Percentiles rank a stretch among this genome's conserved stretches.
These are phyloP conservation scores for Polygonum maritimum DNA, from an alignment of 148 eudicot species.

Conservation along the genomic window DNA sequence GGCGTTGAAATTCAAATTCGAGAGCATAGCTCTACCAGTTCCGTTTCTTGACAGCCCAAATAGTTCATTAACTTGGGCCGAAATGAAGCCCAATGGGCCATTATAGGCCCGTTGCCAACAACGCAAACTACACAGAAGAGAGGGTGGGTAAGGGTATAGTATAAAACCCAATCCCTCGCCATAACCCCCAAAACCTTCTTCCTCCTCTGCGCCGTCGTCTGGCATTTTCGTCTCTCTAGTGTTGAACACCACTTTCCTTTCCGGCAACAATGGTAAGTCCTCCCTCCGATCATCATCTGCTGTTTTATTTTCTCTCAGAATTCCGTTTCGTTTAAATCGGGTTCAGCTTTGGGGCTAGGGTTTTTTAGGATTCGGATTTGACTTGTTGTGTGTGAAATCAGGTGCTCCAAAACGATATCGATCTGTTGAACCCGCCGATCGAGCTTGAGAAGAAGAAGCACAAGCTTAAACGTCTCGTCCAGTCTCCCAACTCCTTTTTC, in stretches of 20 bases:
- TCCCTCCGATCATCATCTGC: not conserved
- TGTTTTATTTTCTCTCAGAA: not conserved
- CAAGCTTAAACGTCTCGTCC: conserved; percentile 11
- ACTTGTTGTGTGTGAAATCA: not conserved
- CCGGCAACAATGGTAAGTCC: not conserved
- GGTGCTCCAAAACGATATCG: conserved; percentile 12
- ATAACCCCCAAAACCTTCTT: not conserved
- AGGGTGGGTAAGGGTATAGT: too few species aligned
- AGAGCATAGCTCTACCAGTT: too few species aligned
- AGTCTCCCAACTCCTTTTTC: conserved; percentile 10
- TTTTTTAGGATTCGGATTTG: not conserved
- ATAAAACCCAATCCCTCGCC: too few species aligned
- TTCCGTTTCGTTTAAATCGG: not conserved
- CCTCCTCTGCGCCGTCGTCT: not conserved
- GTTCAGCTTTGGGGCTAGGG: not conserved
- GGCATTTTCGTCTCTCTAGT: not conserved
- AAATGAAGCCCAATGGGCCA: too few species aligned
- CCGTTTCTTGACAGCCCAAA: too few species aligned
- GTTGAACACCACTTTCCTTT: not conserved
- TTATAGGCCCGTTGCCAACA: too few species aligned
- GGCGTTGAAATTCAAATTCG: too few species aligned
- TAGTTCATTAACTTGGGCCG: too few species aligned
- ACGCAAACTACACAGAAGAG: too few species aligned
- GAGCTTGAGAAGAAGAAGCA: conserved; percentile 12
- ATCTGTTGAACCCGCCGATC: conserved; percentile 11